A percentile compares a stretch with the other conserved stretches of the same genome.
These are phyloP conservation scores for Pholiota adiposa DNA, from an alignment of 1,284 basidiomycete species.

Conservation along the genomic window DNA sequence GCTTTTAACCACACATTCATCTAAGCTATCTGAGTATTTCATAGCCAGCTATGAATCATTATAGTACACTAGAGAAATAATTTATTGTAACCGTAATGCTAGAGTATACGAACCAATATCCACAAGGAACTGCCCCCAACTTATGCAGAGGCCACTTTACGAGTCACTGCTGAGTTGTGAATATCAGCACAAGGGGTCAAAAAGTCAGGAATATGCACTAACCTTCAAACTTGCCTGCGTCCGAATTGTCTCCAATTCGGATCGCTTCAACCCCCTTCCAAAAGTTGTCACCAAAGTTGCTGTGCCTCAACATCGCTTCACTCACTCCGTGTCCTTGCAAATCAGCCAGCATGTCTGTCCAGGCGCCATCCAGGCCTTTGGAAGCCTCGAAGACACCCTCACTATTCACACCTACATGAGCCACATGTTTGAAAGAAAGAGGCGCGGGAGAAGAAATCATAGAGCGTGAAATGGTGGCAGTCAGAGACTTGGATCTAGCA, in stretches of 20 bases:
- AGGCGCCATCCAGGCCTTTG: slow-evolving; percentile 77
- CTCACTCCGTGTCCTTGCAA: slow-evolving; percentile 26
- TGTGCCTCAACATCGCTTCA: slow-evolving; percentile 19
- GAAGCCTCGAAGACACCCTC: slow-evolving; percentile 73
- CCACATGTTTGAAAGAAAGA: slow-evolving; percentile 84
- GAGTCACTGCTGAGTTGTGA: background rate
- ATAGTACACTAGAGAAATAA: slow-evolving; percentile 7
- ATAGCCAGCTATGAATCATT: slow-evolving; percentile 9
- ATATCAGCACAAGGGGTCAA: background rate
- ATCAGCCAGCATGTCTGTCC: slow-evolving; percentile 49
- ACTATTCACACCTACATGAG: slow-evolving; percentile 82
- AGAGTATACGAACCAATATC: background rate
- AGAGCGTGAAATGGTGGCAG: slow-evolving; percentile 42
- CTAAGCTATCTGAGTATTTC: background rate
- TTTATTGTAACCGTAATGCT: background rate
- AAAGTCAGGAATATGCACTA: background rate
- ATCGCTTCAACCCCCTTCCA: slow-evolving; percentile 25
- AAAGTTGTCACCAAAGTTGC: slow-evolving; percentile 23
- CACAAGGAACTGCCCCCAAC: too few relatives aligned
- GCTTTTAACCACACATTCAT: slow-evolving; percentile 57
- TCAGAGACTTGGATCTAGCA: slow-evolving; percentile 27
- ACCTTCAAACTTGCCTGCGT: slow-evolving; percentile 18
- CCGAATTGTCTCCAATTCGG: slow-evolving; percentile 21
- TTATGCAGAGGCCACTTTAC: slow-evolving; percentile 6
- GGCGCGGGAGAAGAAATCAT: slow-evolving; percentile 78